A percentile compares a stretch with the other conserved stretches of the same genome.
phyloP scores from a whole-genome alignment of 2,329 filamentous ascomycete genomes.

The Nemania sp. region DNA sequence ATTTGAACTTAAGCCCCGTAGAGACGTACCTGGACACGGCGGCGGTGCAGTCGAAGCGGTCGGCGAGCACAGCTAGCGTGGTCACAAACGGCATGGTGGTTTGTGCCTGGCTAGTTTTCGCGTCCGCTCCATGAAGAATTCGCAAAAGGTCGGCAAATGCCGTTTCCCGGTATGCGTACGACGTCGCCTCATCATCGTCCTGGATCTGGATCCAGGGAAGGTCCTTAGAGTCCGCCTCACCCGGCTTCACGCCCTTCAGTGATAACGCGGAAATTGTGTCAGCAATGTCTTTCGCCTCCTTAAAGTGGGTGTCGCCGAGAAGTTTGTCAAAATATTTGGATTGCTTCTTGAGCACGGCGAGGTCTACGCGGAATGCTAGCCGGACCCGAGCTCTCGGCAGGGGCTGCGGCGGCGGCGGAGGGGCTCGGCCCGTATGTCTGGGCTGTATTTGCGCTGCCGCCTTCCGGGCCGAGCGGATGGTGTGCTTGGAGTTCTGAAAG shows the following conservation, averaged over 20 bases:
- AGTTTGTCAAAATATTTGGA: slow-evolving; percentile 73
- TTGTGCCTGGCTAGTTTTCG: slow-evolving; percentile 39
- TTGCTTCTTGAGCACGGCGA: slow-evolving; percentile 58
- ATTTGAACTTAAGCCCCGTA: slow-evolving; percentile 55
- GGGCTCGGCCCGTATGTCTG: slow-evolving; percentile 26
- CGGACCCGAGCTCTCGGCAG: slow-evolving; percentile 44
- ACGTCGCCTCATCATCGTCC: slow-evolving; percentile 71
- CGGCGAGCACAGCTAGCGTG: slow-evolving; percentile 70
- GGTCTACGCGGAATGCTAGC: slow-evolving; percentile 62
- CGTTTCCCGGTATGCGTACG: slow-evolving; percentile 59
- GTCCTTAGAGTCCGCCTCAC: slow-evolving; percentile 51
- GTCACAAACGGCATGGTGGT: slow-evolving; percentile 64
- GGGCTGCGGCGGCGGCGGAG: slow-evolving; percentile 30
- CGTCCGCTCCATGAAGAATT: slow-evolving; percentile 63
- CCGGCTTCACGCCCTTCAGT: slow-evolving; percentile 50
- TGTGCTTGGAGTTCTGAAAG: slow-evolving; percentile 61
- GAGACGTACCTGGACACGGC: slow-evolving; percentile 58
- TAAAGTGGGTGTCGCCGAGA: slow-evolving; percentile 64
- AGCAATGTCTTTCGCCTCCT: slow-evolving; percentile 61
- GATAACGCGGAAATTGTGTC: slow-evolving; percentile 55
- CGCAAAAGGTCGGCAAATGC: slow-evolving; percentile 69
- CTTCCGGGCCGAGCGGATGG: slow-evolving; percentile 51
- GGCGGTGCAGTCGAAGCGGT: slow-evolving; percentile 69
- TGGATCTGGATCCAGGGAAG: slow-evolving; percentile 67
- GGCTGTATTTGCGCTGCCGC: slow-evolving; percentile 37